Evolutionary conservation across 1,139 yeast genomes (phyloP), one percentile per base, ranked within the genome.

Genomic region (Pneumocystis carinii): DNA sequence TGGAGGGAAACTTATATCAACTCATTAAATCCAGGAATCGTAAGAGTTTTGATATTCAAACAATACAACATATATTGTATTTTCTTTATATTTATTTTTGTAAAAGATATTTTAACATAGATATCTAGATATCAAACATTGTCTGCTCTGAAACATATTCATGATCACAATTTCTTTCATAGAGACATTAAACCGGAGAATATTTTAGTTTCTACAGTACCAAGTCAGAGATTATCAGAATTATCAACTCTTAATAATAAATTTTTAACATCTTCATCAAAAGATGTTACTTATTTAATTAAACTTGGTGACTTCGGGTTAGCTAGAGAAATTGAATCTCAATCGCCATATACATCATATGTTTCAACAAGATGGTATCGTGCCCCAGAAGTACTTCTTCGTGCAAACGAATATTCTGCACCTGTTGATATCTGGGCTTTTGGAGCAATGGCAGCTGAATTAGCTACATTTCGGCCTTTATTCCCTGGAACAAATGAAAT

Each of bases 281-380:
- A 59, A 10, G 56, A 59, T 19, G 57, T 17, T 24, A 61, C 61
- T 15, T 63, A 60, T 62, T 79, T 84, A 10, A 82, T 90, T 36
- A 92, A 92, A 73, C 75, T 92, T 61, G 96, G 96, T 2, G 98
- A 92, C 73, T 92, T 87, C 73, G 97, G 98, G 0, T 79, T 90
- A 62, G 87, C 96, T 15, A 81, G 97, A 67, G 83, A 81, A 67
- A 75, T 81, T 17, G 75, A 77, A 59, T 81, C 82, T 70, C 71
- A 71, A 38, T 79, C 78, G 63, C 82, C 83, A 0, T 87, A 81
- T 71, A 76, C 79, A 0, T 82, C 87, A 0, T 92, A 92, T 70
- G 94, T 92, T 7, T 87, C 96, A 0, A 92, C 97, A 0, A 80
- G 98, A 69, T 92, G 97, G 97, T 92, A 92, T 72, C 78, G 98